These are phyloP conservation scores for Begonia loranthoides DNA, from an alignment of 306 rosid species.

Conservation along the genomic window DNA sequence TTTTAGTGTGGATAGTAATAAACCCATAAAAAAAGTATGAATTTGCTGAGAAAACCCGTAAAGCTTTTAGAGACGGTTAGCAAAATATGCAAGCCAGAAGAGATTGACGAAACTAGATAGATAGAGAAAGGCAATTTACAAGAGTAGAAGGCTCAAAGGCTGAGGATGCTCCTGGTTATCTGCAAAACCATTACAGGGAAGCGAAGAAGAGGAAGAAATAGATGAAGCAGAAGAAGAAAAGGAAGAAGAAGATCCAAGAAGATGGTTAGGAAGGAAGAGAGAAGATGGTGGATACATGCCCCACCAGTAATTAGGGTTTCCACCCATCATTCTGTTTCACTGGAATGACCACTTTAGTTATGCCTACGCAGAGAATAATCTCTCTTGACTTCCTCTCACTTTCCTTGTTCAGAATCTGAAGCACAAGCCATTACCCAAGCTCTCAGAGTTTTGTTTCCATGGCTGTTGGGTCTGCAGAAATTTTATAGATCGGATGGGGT, in stretches of 20 bases:
- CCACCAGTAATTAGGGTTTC: constrained; percentile 89
- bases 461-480: neutral
- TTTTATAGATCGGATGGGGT: constrained; percentile 35
- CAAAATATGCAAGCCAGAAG: no score
- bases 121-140: constrained; percentile 37
- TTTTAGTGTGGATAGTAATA: neutral
- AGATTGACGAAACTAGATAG: constrained; percentile 7
- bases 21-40: neutral
- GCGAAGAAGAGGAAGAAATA: constrained; percentile 23
- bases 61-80: constrained; percentile 7
- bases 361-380: no score
- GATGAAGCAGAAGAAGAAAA: constrained; percentile 17
- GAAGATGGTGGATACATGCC: constrained; percentile 53
- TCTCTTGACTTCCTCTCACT: no score
- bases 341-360: neutral
- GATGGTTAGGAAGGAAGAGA: constrained; percentile 45
- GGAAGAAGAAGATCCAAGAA: constrained; percentile 23
- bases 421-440: no score
- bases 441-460: no score
- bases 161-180: constrained; percentile 50
- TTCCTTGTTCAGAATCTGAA: no score
- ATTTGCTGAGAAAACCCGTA: neutral
- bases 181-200: constrained; percentile 41
- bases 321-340: constrained; percentile 66
- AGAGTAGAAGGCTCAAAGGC: constrained; percentile 83